Evolutionary conservation across 345 rosid species (phyloP).

Genomic region (Populus alba): DNA sequence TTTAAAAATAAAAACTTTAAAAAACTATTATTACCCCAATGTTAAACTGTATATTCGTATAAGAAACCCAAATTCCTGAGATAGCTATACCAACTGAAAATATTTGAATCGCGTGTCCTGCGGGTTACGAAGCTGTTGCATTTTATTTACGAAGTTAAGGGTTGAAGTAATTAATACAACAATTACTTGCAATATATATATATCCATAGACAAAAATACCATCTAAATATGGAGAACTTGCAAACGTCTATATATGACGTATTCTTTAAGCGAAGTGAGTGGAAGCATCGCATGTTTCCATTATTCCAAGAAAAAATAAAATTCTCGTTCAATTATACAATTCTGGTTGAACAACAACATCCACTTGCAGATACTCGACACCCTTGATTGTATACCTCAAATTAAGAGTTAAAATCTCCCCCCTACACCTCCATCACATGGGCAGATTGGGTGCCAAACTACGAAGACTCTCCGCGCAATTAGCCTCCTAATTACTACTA

Average conservation of each 20-base stretch:
- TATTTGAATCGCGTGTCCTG: no score
- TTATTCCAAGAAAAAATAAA: no score
- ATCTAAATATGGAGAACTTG: no score
- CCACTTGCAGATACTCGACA: not conserved
- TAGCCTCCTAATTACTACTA: not conserved
- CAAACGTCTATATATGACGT: no score
- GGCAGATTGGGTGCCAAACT: not conserved
- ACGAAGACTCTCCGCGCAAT: constrained; percentile 5
- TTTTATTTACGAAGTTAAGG: not conserved
- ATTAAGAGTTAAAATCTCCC: not conserved
- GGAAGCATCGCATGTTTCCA: not conserved
- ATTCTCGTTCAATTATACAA: not conserved
- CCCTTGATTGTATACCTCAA: not conserved
- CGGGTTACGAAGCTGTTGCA: not conserved
- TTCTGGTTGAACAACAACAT: not conserved
- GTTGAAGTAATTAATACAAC: not conserved
- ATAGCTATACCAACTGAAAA: no score
- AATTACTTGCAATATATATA: no score
- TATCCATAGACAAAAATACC: no score
- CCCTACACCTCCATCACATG: not conserved
- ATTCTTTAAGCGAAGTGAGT: not conserved
- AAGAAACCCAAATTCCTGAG: not conserved
- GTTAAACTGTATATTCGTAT: no score
- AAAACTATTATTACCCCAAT: no score
- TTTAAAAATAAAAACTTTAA: no score